Conservation (phyloP, 2,329 filamentous ascomycete genomes). For the Hortaea werneckii region DNA sequence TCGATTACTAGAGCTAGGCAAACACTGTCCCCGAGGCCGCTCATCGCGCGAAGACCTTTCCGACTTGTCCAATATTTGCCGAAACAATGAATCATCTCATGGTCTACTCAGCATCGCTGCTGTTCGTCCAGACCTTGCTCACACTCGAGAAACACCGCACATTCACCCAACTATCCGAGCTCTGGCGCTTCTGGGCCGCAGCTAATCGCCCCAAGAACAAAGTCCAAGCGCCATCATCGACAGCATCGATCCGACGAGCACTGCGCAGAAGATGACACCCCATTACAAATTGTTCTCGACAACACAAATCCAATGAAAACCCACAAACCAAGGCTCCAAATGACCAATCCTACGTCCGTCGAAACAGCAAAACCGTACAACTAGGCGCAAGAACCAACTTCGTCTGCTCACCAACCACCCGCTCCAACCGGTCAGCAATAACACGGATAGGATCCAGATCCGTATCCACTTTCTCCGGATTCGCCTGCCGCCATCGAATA, state of each 20-base stretch:
- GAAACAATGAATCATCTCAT: not conserved
- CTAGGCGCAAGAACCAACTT: slow-evolving; percentile 3
- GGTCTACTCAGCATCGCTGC: not conserved
- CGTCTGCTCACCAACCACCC: slow-evolving; percentile 8
- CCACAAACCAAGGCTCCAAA: no score
- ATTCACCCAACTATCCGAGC: not conserved
- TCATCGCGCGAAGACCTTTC: no score
- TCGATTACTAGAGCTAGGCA: no score
- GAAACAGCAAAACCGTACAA: slow-evolving; percentile 6
- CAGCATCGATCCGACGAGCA: no score
- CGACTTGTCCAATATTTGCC: no score
- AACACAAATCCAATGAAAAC: no score
- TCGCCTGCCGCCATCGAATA: slow-evolving; percentile 36
- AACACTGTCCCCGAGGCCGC: no score
- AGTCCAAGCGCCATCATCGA: no score
- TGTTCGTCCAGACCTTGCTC: not conserved
- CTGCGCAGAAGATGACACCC: no score
- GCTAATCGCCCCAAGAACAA: no score
- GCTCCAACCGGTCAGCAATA: slow-evolving; percentile 19
- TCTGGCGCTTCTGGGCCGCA: not conserved
- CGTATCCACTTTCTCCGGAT: slow-evolving; percentile 32
- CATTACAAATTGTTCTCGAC: no score
- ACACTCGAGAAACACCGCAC: not conserved
- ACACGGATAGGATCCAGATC: slow-evolving; percentile 29
- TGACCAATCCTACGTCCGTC: not conserved